A percentile compares a stretch with the other conserved stretches of the same genome.
Evolutionary conservation across 306 rosid species (phyloP).

Genomic region (Gastrolobium villosum): DNA sequence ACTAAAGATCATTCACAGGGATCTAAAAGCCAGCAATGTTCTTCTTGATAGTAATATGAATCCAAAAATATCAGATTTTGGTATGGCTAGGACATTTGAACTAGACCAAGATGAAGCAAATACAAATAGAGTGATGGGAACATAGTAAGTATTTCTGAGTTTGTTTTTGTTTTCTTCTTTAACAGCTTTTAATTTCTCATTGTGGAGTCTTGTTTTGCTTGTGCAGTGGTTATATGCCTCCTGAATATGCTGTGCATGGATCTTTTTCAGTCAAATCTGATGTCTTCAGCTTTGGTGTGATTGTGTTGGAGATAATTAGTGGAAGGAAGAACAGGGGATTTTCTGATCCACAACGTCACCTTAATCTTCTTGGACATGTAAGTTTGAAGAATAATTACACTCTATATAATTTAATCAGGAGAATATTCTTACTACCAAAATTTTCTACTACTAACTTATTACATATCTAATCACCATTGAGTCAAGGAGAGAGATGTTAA

Average conservation of each 20-base stretch:
- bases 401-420: too few species aligned
- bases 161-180: neutral
- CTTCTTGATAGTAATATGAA: constrained; percentile 57
- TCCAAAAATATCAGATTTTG: constrained; percentile 66
- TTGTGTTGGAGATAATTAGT: constrained; percentile 58
- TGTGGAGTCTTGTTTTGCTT: neutral
- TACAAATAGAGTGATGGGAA: constrained; percentile 62
- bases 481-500: too few species aligned
- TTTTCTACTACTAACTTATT: too few species aligned
- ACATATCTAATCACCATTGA: too few species aligned
- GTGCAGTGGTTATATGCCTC: constrained; percentile 66
- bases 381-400: neutral
- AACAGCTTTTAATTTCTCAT: neutral
- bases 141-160: constrained; percentile 54
- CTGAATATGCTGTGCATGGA: constrained; percentile 57
- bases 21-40: constrained; percentile 63
- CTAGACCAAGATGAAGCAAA: constrained; percentile 60
- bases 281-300: constrained; percentile 60
- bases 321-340: constrained; percentile 65
- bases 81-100: constrained; percentile 57
- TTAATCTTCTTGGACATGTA: constrained; percentile 64
- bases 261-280: constrained; percentile 56
- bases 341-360: constrained; percentile 42
- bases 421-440: too few species aligned
- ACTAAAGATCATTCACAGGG: constrained; percentile 64